Base-by-base conservation (phyloP, 768 basidiomycete genomes). In the Hydnomerulius pinastri region DNA sequence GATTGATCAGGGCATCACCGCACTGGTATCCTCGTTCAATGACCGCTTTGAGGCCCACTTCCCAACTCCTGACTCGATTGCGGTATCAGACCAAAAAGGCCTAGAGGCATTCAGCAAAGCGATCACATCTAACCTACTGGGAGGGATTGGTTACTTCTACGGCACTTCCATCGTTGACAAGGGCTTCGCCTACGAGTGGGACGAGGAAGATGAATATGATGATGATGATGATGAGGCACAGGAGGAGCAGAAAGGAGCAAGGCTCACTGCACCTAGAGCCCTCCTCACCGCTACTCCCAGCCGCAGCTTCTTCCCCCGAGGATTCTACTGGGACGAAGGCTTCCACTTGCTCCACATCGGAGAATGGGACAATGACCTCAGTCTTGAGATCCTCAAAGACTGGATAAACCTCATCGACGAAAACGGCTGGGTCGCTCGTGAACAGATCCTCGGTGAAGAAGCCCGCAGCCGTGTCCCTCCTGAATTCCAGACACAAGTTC, bases 281-380 rank as follows among this genome's bases (percentile, higher is more conserved):
- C 71, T 98, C 17, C 70, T 97, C 56, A 96, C 95, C 7, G 94
- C 92, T 1, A 98, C 96, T 0, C 95, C 95, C 4, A 96, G 93
- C 63, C 79, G 96, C 29, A 93, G 92, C 58, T 98, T 98, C 76
- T 98, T 98, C 76, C 95, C 95, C 0, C 78, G 95, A 66, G 95
- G 95, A 15, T 98, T 98, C 71, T 98, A 98, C 69, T 98, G 95
- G 95, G 95, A 98, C 67, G 95, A 98, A 70, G 95, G 95, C 2
- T 98, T 98, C 76, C 95, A 98, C 70, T 71, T 98, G 25, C 70
- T 93, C 28, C 86, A 95, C 57, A 90, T 98, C 38, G 92, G 92
- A 15, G 83, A 86, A 61, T 95, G 90, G 89, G 96, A 98, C 62
- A 92, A 87, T 51, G 92, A 92, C 59, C 82, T 97, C 47, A 85